Evolutionary conservation across 2,329 filamentous ascomycete genomes (phyloP).

Genomic region (Penicillium concentricum): DNA sequence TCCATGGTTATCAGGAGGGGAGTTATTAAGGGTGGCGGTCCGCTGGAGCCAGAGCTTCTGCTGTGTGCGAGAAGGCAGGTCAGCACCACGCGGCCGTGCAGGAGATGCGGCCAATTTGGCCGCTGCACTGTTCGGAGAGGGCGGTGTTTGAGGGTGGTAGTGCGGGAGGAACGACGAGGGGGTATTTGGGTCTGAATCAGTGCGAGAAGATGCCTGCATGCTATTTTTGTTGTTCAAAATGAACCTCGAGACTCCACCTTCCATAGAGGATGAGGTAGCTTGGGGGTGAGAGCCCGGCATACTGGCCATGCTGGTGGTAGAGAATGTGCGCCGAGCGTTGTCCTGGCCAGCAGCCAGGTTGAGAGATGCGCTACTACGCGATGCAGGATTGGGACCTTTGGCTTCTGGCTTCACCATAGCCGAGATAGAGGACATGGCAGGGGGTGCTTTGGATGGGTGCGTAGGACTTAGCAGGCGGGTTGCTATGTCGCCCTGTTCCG

Average conservation of each 20-base stretch:
- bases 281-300: constrained; percentile 33
- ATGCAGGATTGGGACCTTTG: constrained; percentile 35
- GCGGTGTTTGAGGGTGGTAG: constrained; percentile 48
- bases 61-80: constrained; percentile 47
- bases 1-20: constrained; percentile 42
- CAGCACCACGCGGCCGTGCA: constrained; percentile 35
- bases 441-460: constrained; percentile 45
- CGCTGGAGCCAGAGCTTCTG: constrained; percentile 51
- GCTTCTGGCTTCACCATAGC: constrained; percentile 42
- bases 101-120: constrained; percentile 34
- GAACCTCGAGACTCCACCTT: constrained; percentile 49
- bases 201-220: constrained; percentile 34
- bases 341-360: constrained; percentile 37
- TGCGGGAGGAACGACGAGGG: constrained; percentile 49
- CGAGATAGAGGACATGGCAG: constrained; percentile 51
- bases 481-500: constrained; percentile 40
- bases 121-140: constrained; percentile 37
- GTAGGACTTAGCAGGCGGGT: constrained; percentile 39
- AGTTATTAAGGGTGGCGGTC: constrained; percentile 46
- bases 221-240: constrained; percentile 37
- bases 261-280: constrained; percentile 49
- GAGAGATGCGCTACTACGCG: constrained; percentile 38
- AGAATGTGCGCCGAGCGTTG: constrained; percentile 31
- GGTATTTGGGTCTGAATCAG: constrained; percentile 46
- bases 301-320: constrained; percentile 30